Percentiles rank a stretch among this genome's conserved stretches.
Evolutionary conservation across 2,329 filamentous ascomycete genomes (phyloP).

Genomic region (Zymoseptoria crescenta): DNA sequence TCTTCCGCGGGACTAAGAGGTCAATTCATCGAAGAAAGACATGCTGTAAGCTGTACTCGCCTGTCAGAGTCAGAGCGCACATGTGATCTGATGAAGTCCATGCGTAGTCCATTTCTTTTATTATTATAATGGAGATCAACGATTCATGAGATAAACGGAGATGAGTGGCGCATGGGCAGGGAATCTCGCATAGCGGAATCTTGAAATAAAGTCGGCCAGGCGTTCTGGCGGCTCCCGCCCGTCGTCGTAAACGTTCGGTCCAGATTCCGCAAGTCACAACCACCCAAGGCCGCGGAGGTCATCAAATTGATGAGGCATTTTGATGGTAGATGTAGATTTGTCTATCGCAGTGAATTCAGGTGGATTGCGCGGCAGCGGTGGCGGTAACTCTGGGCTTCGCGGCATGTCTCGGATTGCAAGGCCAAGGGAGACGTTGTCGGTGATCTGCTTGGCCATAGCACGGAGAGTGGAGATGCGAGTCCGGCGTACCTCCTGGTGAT

Average conservation of each 20-base stretch:
- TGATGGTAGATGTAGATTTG: neutral
- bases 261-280: neutral
- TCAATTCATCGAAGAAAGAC: too few relatives aligned
- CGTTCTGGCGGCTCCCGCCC: neutral
- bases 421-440: neutral
- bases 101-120: neutral
- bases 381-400: neutral
- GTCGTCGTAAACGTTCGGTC: neutral
- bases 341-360: neutral
- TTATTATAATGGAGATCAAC: neutral
- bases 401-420: neutral
- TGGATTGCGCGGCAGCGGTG: neutral
- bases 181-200: neutral
- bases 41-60: neutral
- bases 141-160: neutral
- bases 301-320: neutral
- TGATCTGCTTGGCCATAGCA: neutral
- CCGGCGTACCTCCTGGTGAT: neutral
- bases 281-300: neutral
- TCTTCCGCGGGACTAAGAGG: neutral
- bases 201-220: neutral
- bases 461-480: neutral
- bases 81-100: neutral
- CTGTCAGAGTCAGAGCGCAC: neutral
- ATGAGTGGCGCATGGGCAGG: neutral